Evolutionary conservation across 495 filamentous ascomycete species (phyloP), one percentile per base, ranked within the genome.

Genomic region (Talaromyces trachyspermus): DNA sequence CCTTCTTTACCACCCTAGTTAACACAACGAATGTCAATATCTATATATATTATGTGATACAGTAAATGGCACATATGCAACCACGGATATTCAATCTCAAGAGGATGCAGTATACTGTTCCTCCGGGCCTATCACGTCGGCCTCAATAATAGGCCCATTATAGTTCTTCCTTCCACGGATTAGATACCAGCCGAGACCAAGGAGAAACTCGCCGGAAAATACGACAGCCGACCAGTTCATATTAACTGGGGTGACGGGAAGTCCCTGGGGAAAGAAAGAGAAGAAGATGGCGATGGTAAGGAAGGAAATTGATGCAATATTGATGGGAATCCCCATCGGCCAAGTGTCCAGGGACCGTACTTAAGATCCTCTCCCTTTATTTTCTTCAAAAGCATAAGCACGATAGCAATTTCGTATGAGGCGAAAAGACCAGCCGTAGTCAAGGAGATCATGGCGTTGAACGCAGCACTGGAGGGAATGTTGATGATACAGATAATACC

Each of bases 401-500:
- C 58, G 41, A 76, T 73, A 1, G 69, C 60, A 5, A 79, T 57
- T 19, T 73, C 66, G 40, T 79, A 79, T 6, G 75, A 75, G 4
- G 67, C 65, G 57, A 59, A 63, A 22, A 61, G 55, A 10, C 62
- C 60, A 4, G 54, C 70, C 36, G 60, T 66, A 10, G 62, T 64
- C 20, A 79, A 55, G 2, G 74, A 74, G 23, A 71, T 51, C 14
- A 77, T 69, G 38, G 68, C 69, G 30, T 65, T 62, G 33, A 79
- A 61, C 8, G 72, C 70, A 4, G 68, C 63, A 7, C 59, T 29
- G 1, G 73, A 77, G 29, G 69, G 70, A 37, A 80, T 72, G 50
- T 77, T 77, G 56, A 79, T 75, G 7, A 77, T 53, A 4, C 69
- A 67, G 5, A 77, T 63, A 19, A 79, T 60, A 15, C 72, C 61